A percentile compares a stretch with the other conserved stretches of the same genome.
Conservation (phyloP, 2,329 filamentous ascomycete genomes). For the Colletotrichum shisoi region DNA sequence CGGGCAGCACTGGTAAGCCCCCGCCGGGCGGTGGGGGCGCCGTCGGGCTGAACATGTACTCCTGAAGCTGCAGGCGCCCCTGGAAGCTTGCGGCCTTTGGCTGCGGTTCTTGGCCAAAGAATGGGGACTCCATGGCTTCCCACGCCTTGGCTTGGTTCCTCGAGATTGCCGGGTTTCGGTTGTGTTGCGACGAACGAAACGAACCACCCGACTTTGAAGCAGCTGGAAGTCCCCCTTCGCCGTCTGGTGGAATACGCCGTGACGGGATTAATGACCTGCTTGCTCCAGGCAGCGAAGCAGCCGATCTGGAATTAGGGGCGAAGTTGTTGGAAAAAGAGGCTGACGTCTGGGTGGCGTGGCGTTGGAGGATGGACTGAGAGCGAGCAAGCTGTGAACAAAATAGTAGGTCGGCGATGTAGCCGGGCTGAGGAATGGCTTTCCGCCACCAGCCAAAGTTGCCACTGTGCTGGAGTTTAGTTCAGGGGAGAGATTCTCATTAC, state of each 20-base stretch:
- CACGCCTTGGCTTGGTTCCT: not conserved
- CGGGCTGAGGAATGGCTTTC: not conserved
- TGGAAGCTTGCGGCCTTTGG: constrained; percentile 51
- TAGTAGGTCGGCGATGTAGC: not conserved
- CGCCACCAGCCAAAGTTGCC: constrained; percentile 8
- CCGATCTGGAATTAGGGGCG: not conserved
- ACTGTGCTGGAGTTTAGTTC: not conserved
- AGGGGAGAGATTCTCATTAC: not conserved
- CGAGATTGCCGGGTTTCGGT: not conserved
- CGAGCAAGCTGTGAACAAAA: not conserved
- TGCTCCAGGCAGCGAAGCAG: not conserved
- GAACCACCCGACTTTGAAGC: not conserved
- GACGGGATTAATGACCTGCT: not conserved
- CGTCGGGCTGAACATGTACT: constrained; percentile 52
- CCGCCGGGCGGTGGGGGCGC: constrained; percentile 5
- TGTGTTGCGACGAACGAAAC: too few species aligned
- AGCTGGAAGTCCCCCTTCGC: not conserved
- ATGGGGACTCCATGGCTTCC: constrained; percentile 29
- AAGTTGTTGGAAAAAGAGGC: not conserved
- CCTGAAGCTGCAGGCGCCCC: constrained; percentile 55
- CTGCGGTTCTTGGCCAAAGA: constrained; percentile 16
- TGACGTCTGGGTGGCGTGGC: not conserved
- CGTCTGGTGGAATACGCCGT: not conserved
- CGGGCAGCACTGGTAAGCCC: not conserved
- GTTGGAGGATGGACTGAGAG: not conserved